phyloP scores from a whole-genome alignment of 108 stramenopile genomes.

The Nitzschia sp. region DNA sequence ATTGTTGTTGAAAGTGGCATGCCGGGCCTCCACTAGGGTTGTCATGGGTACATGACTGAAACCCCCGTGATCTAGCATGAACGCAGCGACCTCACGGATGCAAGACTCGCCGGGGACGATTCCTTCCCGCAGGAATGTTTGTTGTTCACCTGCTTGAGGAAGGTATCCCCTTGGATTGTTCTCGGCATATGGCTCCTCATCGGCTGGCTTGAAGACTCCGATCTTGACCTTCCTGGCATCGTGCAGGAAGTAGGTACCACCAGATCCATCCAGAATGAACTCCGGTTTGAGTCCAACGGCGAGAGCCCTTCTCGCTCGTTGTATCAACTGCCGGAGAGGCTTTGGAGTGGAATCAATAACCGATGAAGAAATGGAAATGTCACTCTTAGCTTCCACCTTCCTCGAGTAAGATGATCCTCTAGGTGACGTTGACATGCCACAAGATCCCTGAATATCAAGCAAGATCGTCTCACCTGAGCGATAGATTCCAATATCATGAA shows the following conservation, averaged over 20 bases:
- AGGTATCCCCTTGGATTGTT: slow-evolving; percentile 94
- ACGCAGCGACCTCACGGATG: slow-evolving; percentile 96
- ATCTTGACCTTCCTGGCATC: slow-evolving; percentile 80
- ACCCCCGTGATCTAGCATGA: slow-evolving; percentile 84
- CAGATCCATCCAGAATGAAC: slow-evolving; percentile 92
- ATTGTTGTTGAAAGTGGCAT: slow-evolving; percentile 85
- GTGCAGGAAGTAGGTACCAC: slow-evolving; percentile 95
- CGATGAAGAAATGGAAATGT: slow-evolving; percentile 69
- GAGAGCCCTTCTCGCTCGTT: slow-evolving; percentile 64
- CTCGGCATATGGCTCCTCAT: slow-evolving; percentile 97
- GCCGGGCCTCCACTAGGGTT: slow-evolving; percentile 90
- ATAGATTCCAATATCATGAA: slow-evolving; percentile 87
- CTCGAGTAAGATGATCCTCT: slow-evolving; percentile 45
- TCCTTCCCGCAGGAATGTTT: slow-evolving; percentile 77
- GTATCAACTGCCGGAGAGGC: slow-evolving; percentile 52
- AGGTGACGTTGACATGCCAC: slow-evolving; percentile 20
- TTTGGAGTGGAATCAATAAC: slow-evolving; percentile 63
- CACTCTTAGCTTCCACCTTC: slow-evolving; percentile 41
- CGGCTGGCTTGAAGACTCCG: slow-evolving; percentile 95
- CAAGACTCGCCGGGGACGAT: slow-evolving; percentile 93
- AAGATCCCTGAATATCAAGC: slow-evolving; percentile 57
- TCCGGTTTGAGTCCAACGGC: slow-evolving; percentile 80
- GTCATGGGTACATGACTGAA: slow-evolving; percentile 94
- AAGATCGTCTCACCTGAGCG: slow-evolving; percentile 74
- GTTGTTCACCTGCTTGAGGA: slow-evolving; percentile 37